Evolutionary conservation across 2,329 filamentous ascomycete species (phyloP).

Genomic region (Nemania bipapillata): DNA sequence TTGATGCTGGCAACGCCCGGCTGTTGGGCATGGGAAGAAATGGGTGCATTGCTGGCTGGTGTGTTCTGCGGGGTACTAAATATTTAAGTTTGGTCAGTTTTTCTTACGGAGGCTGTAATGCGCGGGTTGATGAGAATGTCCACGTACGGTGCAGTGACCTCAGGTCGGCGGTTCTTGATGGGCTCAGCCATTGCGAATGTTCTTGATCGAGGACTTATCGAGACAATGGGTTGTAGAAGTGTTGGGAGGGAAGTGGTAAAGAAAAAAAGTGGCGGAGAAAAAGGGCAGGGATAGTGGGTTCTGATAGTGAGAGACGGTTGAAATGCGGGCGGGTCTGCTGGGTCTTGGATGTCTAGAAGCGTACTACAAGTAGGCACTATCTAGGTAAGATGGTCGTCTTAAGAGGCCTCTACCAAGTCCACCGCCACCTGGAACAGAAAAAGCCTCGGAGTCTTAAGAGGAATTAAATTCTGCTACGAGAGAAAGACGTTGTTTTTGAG

Average conservation of each 20-base stretch:
- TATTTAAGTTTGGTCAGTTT: slow-evolving; percentile 53
- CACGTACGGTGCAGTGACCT: slow-evolving; percentile 69
- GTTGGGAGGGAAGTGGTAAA: slow-evolving; percentile 40
- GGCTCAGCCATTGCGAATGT: slow-evolving; percentile 68
- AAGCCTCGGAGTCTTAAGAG: neutral
- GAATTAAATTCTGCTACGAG: neutral
- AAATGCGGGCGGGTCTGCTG: slow-evolving; percentile 38
- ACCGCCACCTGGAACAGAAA: neutral
- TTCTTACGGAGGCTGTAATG: slow-evolving; percentile 37
- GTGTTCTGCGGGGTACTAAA: slow-evolving; percentile 97
- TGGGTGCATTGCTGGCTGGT: slow-evolving; percentile 92
- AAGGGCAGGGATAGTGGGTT: slow-evolving; percentile 43
- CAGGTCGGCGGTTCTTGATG: slow-evolving; percentile 71
- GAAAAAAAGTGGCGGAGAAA: slow-evolving; percentile 45
- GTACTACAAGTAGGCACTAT: slow-evolving; percentile 1
- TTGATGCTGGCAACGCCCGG: slow-evolving; percentile 94
- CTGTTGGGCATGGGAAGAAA: slow-evolving; percentile 96
- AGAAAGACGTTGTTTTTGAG: neutral
- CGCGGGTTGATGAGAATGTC: slow-evolving; percentile 38
- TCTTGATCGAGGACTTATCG: slow-evolving; percentile 41
- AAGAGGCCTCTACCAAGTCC: slow-evolving; percentile 7
- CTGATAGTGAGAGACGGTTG: slow-evolving; percentile 42
- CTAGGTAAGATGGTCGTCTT: neutral
- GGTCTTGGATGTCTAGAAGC: slow-evolving; percentile 11
- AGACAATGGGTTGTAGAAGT: slow-evolving; percentile 41